These are phyloP conservation scores for Elsinoe fawcettii DNA, from an alignment of 2,329 filamentous ascomycete genomes.

Conservation along the genomic window DNA sequence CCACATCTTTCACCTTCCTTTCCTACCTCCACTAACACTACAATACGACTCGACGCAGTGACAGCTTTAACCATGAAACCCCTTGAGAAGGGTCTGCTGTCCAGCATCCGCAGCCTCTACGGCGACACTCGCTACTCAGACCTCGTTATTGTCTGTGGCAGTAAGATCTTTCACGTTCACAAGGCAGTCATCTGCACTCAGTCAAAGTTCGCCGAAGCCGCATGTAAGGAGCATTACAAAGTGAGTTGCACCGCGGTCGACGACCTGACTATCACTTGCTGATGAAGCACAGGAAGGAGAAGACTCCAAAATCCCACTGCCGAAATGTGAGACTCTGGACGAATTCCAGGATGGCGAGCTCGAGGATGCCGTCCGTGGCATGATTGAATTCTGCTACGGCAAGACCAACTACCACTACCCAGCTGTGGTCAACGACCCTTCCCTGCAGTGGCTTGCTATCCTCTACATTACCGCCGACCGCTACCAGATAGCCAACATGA, in stretches of 20 bases:
- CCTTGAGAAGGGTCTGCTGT: not conserved
- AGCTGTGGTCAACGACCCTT: not conserved
- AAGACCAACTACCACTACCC: not conserved
- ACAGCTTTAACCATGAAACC: not conserved
- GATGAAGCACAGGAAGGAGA: slow-evolving; percentile 12
- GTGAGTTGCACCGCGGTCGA: not conserved
- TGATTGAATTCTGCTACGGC: slow-evolving; percentile 3
- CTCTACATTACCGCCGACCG: not conserved
- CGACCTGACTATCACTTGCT: not conserved
- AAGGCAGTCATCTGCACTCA: slow-evolving; percentile 35
- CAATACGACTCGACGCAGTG: too few species aligned
- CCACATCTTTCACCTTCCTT: not conserved
- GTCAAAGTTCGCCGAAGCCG: slow-evolving; percentile 26
- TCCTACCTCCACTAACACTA: too few species aligned
- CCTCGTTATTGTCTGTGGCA: slow-evolving; percentile 34
- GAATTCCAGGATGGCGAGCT: not conserved
- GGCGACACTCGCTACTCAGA: slow-evolving; percentile 29
- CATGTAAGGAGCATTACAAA: slow-evolving; percentile 12
- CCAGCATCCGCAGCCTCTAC: not conserved
- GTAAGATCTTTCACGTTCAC: slow-evolving; percentile 34
- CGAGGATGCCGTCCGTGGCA: slow-evolving; percentile 10
- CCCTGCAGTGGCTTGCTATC: not conserved
- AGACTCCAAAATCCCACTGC: not conserved
- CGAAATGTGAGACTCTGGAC: not conserved
- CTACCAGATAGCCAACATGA: not conserved